phyloP scores from a whole-genome alignment of 768 basidiomycete species.

The Boletus sensibilis region DNA sequence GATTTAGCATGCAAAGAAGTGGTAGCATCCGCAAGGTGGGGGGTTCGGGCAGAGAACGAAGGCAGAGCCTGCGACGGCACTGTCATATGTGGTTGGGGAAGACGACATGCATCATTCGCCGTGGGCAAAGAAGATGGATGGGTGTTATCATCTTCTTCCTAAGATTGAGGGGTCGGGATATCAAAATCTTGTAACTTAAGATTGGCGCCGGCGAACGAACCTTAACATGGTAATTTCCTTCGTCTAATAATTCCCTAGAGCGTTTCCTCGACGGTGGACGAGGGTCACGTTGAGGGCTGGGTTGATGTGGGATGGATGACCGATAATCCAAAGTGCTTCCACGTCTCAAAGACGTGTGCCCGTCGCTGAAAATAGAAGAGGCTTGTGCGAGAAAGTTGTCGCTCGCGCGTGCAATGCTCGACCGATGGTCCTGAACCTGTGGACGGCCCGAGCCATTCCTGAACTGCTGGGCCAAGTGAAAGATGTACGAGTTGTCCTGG shows the following conservation, averaged over 20 bases:
- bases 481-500: conserved; percentile 24
- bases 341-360: conserved; percentile 19
- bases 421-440: conserved; percentile 32
- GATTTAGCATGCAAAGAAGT: conserved; percentile 13
- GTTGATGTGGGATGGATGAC: conserved; percentile 12
- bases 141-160: conserved; percentile 28
- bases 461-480: conserved; percentile 25
- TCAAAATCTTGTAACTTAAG: conserved; percentile 28
- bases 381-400: conserved; percentile 34
- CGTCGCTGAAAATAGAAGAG: conserved; percentile 31
- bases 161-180: conserved; percentile 23
- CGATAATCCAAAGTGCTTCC: conserved; percentile 18
- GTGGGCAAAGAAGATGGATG: conserved; percentile 19
- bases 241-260: conserved; percentile 32
- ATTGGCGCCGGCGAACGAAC: conserved; percentile 31
- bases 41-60: conserved; percentile 13
- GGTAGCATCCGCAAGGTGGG: conserved; percentile 13
- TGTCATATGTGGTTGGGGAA: conserved; percentile 24
- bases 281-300: conserved; percentile 17
- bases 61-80: conserved; percentile 23
- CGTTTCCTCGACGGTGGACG: conserved; percentile 33
- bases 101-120: conserved; percentile 24
- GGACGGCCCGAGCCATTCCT: conserved; percentile 19
- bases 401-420: conserved; percentile 33
- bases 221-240: conserved; percentile 29